These are phyloP conservation scores for Leccinum brunneo-olivaceum DNA, from an alignment of 1,284 basidiomycete genomes.

Conservation along the genomic window DNA sequence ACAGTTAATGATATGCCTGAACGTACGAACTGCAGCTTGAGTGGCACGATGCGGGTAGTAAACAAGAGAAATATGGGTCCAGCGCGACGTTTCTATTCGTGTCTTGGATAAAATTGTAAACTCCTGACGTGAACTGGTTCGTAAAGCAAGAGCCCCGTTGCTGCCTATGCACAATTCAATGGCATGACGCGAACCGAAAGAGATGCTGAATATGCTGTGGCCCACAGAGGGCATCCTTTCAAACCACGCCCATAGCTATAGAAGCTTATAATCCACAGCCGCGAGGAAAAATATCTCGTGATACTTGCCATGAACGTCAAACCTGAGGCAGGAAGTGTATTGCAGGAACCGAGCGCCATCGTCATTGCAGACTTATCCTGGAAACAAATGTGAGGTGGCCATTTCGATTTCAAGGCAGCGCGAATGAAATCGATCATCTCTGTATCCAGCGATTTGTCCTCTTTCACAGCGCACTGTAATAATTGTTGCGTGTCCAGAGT, in stretches of 20 bases:
- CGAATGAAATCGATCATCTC: constrained; percentile 66
- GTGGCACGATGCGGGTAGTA: constrained; percentile 52
- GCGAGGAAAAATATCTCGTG: not conserved
- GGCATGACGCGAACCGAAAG: constrained; percentile 30
- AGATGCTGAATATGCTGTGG: constrained; percentile 43
- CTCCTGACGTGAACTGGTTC: constrained; percentile 37
- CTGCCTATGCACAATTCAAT: constrained; percentile 44
- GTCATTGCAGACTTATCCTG: constrained; percentile 47
- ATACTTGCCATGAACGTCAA: constrained; percentile 62
- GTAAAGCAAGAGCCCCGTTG: constrained; percentile 52
- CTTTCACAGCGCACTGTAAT: constrained; percentile 51
- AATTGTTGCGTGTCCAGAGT: constrained; percentile 53
- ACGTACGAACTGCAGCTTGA: constrained; percentile 58
- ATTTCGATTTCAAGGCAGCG: constrained; percentile 59
- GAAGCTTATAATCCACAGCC: not conserved
- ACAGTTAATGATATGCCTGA: not conserved
- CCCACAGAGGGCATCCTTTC: constrained; percentile 45
- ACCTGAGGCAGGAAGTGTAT: constrained; percentile 50
- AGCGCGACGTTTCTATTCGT: constrained; percentile 46
- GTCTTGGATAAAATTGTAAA: constrained; percentile 39
- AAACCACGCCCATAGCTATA: constrained; percentile 64
- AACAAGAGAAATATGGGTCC: constrained; percentile 64
- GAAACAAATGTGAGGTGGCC: constrained; percentile 70
- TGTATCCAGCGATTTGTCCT: constrained; percentile 43
- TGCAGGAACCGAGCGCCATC: constrained; percentile 37